Evolutionary conservation across 192 early-diverging fungal species (phyloP).

Genomic region (Coemansia sp.): DNA sequence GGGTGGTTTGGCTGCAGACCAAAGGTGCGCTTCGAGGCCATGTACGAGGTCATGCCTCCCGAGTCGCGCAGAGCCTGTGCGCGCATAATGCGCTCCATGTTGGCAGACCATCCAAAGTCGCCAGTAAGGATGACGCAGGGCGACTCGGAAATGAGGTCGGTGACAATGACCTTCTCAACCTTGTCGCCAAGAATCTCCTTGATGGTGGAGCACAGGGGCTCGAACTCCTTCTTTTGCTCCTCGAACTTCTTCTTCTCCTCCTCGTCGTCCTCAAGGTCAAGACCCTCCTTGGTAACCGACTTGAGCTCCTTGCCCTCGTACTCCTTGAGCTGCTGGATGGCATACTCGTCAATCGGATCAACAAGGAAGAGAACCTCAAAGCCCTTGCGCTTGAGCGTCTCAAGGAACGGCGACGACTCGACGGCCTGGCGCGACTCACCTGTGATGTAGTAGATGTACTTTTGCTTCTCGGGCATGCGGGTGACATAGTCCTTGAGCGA

Average conservation of each 20-base stretch:
- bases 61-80: conserved; percentile 99
- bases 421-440: conserved; percentile 92
- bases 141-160: conserved; percentile 95
- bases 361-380: conserved; percentile 98
- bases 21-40: conserved; percentile 99
- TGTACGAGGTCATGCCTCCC: conserved; percentile 98
- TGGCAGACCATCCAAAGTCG: conserved; percentile 99
- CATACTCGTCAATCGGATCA: conserved; percentile 99
- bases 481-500: conserved; percentile 99
- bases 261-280: conserved; percentile 98
- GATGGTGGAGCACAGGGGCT: conserved; percentile 90
- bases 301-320: conserved; percentile 99
- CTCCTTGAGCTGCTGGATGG: conserved; percentile 97
- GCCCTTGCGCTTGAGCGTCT: conserved; percentile 99
- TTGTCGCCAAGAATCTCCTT: conserved; percentile 99
- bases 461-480: conserved; percentile 99
- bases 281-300: conserved; percentile 98
- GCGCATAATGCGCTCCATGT: conserved; percentile 99
- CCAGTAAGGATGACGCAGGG: conserved; percentile 99
- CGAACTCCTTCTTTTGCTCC: conserved; percentile 88
- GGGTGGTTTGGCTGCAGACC: conserved; percentile 96
- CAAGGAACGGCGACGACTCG: conserved; percentile 97
- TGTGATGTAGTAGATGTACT: conserved; percentile 99
- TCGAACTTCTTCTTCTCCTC: conserved; percentile 95
- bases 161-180: conserved; percentile 92